Conservation (phyloP, 352 stramenopile genomes). For the Pythium aphanidermatum region DNA sequence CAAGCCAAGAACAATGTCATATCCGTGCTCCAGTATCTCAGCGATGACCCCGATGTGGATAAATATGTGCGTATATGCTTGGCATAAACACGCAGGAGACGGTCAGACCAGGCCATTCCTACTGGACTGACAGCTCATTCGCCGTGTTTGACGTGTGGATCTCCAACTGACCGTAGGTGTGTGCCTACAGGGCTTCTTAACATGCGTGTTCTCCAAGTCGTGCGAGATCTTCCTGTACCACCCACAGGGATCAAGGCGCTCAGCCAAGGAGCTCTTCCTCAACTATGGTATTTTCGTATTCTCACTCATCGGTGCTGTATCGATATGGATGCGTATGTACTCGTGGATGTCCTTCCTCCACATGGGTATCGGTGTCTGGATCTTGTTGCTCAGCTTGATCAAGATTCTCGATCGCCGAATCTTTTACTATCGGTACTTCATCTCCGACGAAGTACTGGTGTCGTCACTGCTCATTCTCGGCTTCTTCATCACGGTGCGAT, state of each 20-base stretch:
- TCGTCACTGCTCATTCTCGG: constrained; percentile 71
- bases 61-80: constrained; percentile 39
- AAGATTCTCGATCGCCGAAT: constrained; percentile 80
- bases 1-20: constrained; percentile 85
- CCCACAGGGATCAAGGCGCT: constrained; percentile 50
- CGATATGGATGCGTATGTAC: constrained; percentile 84
- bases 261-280: constrained; percentile 79
- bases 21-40: constrained; percentile 79
- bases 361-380: constrained; percentile 58
- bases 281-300: constrained; percentile 88
- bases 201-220: constrained; percentile 73
- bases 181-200: constrained; percentile 53
- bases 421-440: constrained; percentile 87
- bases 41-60: constrained; percentile 66
- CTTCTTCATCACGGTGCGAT: constrained; percentile 78
- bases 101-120: no score
- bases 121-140: no score
- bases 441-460: constrained; percentile 84
- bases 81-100: no score
- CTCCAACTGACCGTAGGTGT: neutral
- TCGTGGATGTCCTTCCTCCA: constrained; percentile 78
- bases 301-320: constrained; percentile 73
- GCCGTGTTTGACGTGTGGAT: no score
- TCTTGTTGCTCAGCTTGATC: constrained; percentile 56
- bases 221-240: constrained; percentile 72